Percentiles rank a stretch among this genome's conserved stretches.
phyloP scores from a whole-genome alignment of 192 early-diverging fungal species.

The Coemansia pectinata region DNA sequence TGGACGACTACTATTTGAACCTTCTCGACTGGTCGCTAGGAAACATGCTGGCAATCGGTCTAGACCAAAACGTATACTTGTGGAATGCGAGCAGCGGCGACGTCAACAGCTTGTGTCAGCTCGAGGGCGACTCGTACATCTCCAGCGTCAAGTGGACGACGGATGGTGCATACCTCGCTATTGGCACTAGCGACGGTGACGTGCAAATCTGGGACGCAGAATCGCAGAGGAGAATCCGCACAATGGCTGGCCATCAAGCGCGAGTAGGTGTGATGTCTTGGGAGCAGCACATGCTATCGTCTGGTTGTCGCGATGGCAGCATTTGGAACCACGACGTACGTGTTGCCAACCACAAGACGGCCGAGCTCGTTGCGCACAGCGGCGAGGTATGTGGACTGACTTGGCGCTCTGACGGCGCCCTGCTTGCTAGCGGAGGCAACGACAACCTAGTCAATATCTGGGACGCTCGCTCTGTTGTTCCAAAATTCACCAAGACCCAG shows the following conservation, averaged over 20 bases:
- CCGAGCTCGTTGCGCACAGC: slow-evolving; percentile 70
- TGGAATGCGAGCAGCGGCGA: slow-evolving; percentile 82
- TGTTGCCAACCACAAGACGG: slow-evolving; percentile 76
- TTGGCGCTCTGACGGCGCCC: slow-evolving; percentile 77
- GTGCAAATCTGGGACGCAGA: slow-evolving; percentile 92
- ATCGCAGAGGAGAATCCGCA: slow-evolving; percentile 68
- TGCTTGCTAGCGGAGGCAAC: slow-evolving; percentile 93
- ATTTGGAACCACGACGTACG: slow-evolving; percentile 97
- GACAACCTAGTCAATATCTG: slow-evolving; percentile 91
- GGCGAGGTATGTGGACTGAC: slow-evolving; percentile 85
- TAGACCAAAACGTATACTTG: slow-evolving; percentile 84
- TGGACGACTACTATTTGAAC: slow-evolving; percentile 96
- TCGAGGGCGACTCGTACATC: slow-evolving; percentile 57
- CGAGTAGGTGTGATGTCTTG: slow-evolving; percentile 87
- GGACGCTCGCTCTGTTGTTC: slow-evolving; percentile 70
- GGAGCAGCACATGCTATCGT: slow-evolving; percentile 78
- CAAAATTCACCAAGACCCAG: slow-evolving; percentile 68
- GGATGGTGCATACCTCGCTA: slow-evolving; percentile 64
- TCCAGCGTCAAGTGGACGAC: slow-evolving; percentile 78
- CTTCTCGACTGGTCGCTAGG: slow-evolving; percentile 86
- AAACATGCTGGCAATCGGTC: slow-evolving; percentile 84
- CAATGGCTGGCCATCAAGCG: slow-evolving; percentile 78
- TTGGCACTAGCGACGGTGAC: slow-evolving; percentile 79
- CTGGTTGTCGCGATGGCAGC: slow-evolving; percentile 84
- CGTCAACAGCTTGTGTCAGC: slow-evolving; percentile 52